These are phyloP conservation scores for Aristolochia fimbriata DNA, from an alignment of 164 flowering plant species.

Conservation along the genomic window DNA sequence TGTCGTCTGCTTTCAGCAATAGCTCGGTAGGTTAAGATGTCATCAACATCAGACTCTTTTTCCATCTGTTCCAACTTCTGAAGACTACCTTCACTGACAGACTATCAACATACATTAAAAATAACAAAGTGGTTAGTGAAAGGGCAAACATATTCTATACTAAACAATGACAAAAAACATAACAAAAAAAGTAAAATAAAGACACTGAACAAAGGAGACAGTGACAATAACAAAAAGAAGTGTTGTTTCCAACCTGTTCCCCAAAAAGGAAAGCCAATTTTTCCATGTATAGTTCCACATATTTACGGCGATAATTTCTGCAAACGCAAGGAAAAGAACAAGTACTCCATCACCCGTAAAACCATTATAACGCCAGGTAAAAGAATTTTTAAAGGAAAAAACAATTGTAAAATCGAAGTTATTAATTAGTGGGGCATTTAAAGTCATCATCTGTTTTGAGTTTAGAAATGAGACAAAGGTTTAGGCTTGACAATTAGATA, in stretches of 20 bases:
- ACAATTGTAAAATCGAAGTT: not conserved
- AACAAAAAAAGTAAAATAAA: not conserved
- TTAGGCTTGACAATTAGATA: no score
- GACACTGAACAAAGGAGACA: not conserved
- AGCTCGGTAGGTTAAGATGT: conserved; percentile 70
- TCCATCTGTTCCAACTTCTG: conserved; percentile 76
- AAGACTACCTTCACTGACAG: conserved; percentile 45
- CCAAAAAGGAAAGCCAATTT: conserved; percentile 54
- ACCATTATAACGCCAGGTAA: not conserved
- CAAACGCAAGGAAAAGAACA: conserved; percentile 6
- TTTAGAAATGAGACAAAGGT: no score
- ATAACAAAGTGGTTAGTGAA: not conserved
- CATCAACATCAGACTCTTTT: conserved; percentile 73
- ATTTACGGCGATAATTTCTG: conserved; percentile 61
- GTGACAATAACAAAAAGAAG: not conserved
- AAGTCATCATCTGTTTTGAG: no score
- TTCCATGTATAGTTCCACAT: conserved; percentile 67
- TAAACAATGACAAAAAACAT: not conserved
- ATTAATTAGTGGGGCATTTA: no score
- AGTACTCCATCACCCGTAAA: not conserved
- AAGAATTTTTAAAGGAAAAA: not conserved
- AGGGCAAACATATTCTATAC: not conserved
- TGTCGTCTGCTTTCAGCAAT: conserved; percentile 71
- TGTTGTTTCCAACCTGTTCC: conserved; percentile 45
- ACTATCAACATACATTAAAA: conserved; percentile 28